Evolutionary conservation across 768 basidiomycete species (phyloP).

Genomic region (Fibroporia radiculosa): DNA sequence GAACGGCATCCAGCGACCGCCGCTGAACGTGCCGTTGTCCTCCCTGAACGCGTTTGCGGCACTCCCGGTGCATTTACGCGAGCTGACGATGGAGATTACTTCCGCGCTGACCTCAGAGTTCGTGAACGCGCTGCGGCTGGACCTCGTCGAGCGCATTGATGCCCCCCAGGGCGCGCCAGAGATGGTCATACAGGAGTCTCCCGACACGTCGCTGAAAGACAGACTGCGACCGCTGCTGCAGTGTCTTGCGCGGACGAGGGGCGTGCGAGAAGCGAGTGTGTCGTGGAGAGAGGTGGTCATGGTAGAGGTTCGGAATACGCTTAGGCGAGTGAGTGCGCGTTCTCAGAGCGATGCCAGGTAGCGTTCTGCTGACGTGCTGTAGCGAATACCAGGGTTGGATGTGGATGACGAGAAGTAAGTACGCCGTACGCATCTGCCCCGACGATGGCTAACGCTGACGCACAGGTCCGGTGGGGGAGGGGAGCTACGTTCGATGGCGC

Average conservation of each 20-base stretch:
- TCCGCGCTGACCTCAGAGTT: constrained; percentile 71
- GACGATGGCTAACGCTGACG: not conserved
- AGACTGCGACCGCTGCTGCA: constrained; percentile 64
- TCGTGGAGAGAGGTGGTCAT: constrained; percentile 69
- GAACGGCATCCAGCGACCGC: constrained; percentile 9
- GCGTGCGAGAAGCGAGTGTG: constrained; percentile 56
- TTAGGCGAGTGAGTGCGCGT: constrained; percentile 47
- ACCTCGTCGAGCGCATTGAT: constrained; percentile 50
- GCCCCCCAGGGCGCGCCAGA: constrained; percentile 12
- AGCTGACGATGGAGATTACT: constrained; percentile 68
- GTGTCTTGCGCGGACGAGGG: constrained; percentile 69
- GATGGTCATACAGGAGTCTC: constrained; percentile 15
- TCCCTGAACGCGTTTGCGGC: constrained; percentile 66
- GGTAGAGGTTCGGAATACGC: constrained; percentile 45
- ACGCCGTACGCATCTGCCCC: constrained; percentile 17
- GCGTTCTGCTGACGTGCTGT: not conserved
- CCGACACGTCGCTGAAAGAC: constrained; percentile 46
- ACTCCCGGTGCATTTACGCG: constrained; percentile 66
- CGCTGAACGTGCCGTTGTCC: constrained; percentile 47
- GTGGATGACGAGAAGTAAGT: constrained; percentile 42
- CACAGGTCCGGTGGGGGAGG: constrained; percentile 40
- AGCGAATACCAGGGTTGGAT: constrained; percentile 58
- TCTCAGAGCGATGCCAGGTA: too few relatives aligned
- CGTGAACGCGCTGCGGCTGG: constrained; percentile 58
- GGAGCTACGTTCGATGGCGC: constrained; percentile 58